phyloP scores from a whole-genome alignment of 208 protist genomes.

The Crithidia thermophila region DNA sequence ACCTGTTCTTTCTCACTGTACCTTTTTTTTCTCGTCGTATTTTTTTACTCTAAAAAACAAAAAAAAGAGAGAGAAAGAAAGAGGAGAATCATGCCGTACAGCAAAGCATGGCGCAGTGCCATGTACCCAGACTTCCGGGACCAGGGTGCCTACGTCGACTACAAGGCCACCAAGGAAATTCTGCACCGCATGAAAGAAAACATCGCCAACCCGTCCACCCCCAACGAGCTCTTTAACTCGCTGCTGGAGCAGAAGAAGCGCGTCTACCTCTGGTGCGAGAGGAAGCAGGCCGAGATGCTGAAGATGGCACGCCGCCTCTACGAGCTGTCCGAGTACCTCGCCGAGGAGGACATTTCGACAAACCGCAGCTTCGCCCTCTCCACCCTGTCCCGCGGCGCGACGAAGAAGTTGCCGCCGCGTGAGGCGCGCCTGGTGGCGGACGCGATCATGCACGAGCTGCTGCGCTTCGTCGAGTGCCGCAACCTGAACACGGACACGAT shows the following conservation, averaged over 20 bases:
- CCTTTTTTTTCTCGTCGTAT: neutral
- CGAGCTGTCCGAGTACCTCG: conserved; percentile 53
- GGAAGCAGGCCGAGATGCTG: conserved; percentile 67
- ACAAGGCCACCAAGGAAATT: conserved; percentile 88
- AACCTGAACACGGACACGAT: conserved; percentile 90
- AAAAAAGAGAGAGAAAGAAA: too few relatives aligned
- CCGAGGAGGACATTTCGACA: conserved; percentile 48
- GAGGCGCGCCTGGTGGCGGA: conserved; percentile 77
- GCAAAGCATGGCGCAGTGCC: conserved; percentile 82
- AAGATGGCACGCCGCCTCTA: conserved; percentile 64
- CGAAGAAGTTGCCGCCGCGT: conserved; percentile 40
- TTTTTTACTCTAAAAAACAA: neutral
- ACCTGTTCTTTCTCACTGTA: too few relatives aligned
- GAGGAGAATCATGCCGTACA: conserved; percentile 78
- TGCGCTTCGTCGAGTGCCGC: conserved; percentile 83
- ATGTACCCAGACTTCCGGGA: conserved; percentile 88
- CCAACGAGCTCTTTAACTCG: conserved; percentile 77
- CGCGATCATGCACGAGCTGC: conserved; percentile 73
- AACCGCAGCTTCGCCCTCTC: conserved; percentile 46
- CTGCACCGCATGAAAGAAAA: conserved; percentile 89
- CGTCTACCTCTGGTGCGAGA: conserved; percentile 76
- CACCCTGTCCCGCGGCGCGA: neutral
- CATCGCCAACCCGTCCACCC: conserved; percentile 80
- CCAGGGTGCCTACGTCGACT: conserved; percentile 81
- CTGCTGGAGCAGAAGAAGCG: conserved; percentile 68